Conservation (phyloP, 106 monocot species). For the Acorus gramineus region DNA sequence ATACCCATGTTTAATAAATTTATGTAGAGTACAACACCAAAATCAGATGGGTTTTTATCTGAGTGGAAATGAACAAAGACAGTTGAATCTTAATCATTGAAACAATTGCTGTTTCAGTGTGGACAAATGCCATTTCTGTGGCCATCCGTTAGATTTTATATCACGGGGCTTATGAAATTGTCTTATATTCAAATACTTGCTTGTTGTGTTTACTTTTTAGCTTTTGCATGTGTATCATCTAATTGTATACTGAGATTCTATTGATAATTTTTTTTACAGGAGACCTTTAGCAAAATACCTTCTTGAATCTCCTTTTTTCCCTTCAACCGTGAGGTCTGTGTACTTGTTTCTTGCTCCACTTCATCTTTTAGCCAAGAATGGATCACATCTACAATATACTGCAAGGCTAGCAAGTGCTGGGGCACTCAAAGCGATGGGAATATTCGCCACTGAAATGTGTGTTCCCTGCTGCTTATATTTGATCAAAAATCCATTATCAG, state of each 20-base stretch:
- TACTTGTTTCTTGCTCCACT: conserved; percentile 84
- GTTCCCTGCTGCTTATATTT: conserved; percentile 55
- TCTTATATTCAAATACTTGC: conserved; percentile 1
- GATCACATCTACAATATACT: conserved; percentile 57
- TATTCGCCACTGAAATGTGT: conserved; percentile 79
- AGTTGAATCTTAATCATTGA: too few relatives aligned
- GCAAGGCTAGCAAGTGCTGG: conserved; percentile 67
- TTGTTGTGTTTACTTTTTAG: background rate
- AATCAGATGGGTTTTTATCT: too few relatives aligned
- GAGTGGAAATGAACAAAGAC: too few relatives aligned
- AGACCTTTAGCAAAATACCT: conserved; percentile 79
- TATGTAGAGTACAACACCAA: too few relatives aligned
- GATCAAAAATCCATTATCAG: conserved; percentile 47
- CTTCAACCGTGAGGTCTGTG: conserved; percentile 52
- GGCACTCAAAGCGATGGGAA: conserved; percentile 65
- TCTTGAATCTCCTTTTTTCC: conserved; percentile 71
- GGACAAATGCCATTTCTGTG: too few relatives aligned
- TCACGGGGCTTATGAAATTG: background rate
- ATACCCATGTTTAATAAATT: too few relatives aligned
- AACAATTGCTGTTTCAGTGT: too few relatives aligned
- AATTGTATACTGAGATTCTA: too few relatives aligned
- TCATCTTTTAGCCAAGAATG: conserved; percentile 51
- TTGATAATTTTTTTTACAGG: conserved; percentile 25
- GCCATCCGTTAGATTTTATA: too few relatives aligned
- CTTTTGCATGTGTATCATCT: too few relatives aligned